Percentiles rank a stretch among this genome's conserved stretches.
phyloP scores from a whole-genome alignment of 257 asterid genomes.

The Knoxia roxburghii region DNA sequence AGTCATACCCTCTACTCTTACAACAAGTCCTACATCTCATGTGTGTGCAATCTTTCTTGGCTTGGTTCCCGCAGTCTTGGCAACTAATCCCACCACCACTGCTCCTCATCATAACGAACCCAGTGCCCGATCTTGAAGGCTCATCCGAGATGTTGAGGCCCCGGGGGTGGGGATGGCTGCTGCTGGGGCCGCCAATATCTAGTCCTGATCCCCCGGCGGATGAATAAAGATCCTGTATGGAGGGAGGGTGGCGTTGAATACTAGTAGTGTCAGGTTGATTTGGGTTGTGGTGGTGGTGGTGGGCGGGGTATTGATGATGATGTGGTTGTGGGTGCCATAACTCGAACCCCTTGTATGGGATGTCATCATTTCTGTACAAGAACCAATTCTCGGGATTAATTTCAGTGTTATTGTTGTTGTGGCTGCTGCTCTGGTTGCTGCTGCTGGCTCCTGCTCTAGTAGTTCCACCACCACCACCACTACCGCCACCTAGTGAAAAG shows the following conservation, averaged over 20 bases:
- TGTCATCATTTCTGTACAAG: slow-evolving; percentile 46
- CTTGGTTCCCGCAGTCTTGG: slow-evolving; percentile 88
- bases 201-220: slow-evolving; percentile 48
- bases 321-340: slow-evolving; percentile 55
- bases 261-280: slow-evolving; percentile 10
- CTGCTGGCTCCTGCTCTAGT: background rate
- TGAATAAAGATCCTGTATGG: slow-evolving; percentile 61
- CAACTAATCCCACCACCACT: slow-evolving; percentile 68
- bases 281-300: slow-evolving; percentile 23
- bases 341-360: slow-evolving; percentile 72
- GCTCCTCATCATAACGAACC: slow-evolving; percentile 59
- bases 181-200: slow-evolving; percentile 53
- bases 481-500: slow-evolving; percentile 70
- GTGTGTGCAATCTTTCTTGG: slow-evolving; percentile 73
- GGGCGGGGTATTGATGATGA: too few species aligned
- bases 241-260: slow-evolving; percentile 30
- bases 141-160: slow-evolving; percentile 37
- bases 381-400: slow-evolving; percentile 75
- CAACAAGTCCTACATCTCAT: slow-evolving; percentile 96
- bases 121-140: slow-evolving; percentile 44
- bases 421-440: slow-evolving; percentile 32
- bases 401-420: slow-evolving; percentile 15
- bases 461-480: slow-evolving; percentile 7
- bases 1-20: slow-evolving; percentile 74
- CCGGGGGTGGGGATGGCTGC: slow-evolving; percentile 13